phyloP scores from a whole-genome alignment of 768 basidiomycete genomes.

The Fomitopsis pulvina region DNA sequence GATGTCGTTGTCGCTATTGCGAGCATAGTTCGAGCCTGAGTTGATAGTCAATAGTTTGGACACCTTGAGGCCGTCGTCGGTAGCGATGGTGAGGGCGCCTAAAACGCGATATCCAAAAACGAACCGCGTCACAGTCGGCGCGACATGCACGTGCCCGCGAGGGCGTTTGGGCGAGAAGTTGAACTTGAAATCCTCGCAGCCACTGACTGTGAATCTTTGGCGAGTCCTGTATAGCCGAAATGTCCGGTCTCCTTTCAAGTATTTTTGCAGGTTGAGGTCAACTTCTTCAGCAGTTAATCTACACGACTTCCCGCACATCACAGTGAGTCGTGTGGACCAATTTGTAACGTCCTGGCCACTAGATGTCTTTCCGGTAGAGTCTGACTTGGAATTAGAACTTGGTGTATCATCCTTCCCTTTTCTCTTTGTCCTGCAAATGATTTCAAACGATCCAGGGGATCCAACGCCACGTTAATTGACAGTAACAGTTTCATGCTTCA shows the following conservation, averaged over 20 bases:
- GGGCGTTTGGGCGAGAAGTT: background rate
- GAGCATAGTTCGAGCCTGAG: constrained; percentile 35
- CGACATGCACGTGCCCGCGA: background rate
- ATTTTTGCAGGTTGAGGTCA: background rate
- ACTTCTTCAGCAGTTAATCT: background rate
- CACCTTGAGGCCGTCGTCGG: background rate
- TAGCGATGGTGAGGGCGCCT: background rate
- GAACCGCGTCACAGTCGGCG: background rate
- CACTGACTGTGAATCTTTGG: background rate
- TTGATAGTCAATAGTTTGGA: background rate
- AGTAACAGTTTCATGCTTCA: too few species aligned
- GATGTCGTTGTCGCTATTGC: constrained; percentile 43
- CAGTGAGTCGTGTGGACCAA: too few species aligned
- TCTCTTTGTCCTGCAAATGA: too few species aligned
- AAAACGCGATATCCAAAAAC: background rate
- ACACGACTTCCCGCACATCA: background rate
- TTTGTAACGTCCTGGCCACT: too few species aligned
- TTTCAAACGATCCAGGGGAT: too few species aligned
- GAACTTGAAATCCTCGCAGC: background rate
- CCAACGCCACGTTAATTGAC: too few species aligned
- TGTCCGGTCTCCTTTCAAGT: too few species aligned
- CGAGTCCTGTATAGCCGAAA: background rate
- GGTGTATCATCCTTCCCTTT: too few species aligned
- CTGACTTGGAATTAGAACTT: too few species aligned
- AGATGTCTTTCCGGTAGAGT: too few species aligned